Evolutionary conservation across 78 protist species (phyloP).

Genomic region (Thecamonas trahens): DNA sequence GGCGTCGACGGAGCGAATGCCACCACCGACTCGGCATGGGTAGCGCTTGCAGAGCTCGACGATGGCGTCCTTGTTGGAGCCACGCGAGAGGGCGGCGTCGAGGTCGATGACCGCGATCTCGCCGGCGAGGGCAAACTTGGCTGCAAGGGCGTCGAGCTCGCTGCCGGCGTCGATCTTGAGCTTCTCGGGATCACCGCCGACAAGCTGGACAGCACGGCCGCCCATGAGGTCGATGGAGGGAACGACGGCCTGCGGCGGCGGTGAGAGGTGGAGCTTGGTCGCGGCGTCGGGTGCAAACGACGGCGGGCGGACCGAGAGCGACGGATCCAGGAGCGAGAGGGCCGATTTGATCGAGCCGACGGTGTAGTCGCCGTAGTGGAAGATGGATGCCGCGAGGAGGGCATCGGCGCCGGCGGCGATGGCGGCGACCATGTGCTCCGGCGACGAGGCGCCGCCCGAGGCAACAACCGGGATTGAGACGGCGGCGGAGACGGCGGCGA

Average conservation of each 20-base stretch:
- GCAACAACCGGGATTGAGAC: slow-evolving; percentile 10
- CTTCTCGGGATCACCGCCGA: not conserved
- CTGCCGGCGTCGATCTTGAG: slow-evolving; percentile 4
- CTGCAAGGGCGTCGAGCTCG: slow-evolving; percentile 3
- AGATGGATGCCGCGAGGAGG: slow-evolving; percentile 11
- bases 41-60: not conserved
- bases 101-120: slow-evolving; percentile 12
- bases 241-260: too few species aligned
- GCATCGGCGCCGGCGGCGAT: slow-evolving; percentile 13
- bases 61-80: slow-evolving; percentile 2
- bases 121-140: not conserved
- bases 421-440: not conserved
- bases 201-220: not conserved
- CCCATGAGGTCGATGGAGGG: not conserved
- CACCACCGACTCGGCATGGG: slow-evolving; percentile 9
- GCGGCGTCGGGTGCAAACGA: too few species aligned
- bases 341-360: not conserved
- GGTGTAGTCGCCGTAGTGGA: slow-evolving; percentile 12
- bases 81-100: slow-evolving; percentile 5
- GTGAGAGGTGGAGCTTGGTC: too few species aligned
- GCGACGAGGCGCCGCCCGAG: not conserved
- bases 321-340: too few species aligned
- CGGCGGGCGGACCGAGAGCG: too few species aligned
- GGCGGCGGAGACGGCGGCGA: not conserved
- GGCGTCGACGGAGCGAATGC: slow-evolving; percentile 1